phyloP scores from a whole-genome alignment of 2,329 filamentous ascomycete species.

The Xylaria polymorpha region DNA sequence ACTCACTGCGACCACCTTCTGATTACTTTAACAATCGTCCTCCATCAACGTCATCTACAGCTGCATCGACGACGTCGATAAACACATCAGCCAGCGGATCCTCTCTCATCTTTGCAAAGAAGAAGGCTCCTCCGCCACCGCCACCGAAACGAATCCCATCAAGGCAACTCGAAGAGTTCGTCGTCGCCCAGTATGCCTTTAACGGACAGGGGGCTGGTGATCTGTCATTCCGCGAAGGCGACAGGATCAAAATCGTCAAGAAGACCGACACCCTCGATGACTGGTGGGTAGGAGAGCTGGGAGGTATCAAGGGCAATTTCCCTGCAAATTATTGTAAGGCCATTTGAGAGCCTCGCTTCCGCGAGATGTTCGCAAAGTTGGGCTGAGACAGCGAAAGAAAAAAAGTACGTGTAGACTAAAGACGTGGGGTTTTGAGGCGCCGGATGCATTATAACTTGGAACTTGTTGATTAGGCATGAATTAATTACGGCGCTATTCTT shows the following conservation, averaged over 20 bases:
- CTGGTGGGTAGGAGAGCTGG: constrained; percentile 87
- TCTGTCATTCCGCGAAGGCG: constrained; percentile 79
- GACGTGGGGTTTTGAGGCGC: not conserved
- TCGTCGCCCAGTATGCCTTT: constrained; percentile 81
- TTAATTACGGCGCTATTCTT: not conserved
- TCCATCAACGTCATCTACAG: constrained; percentile 45
- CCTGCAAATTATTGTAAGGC: constrained; percentile 83
- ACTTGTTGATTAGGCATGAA: not conserved
- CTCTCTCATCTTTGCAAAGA: constrained; percentile 63
- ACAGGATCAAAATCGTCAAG: constrained; percentile 80
- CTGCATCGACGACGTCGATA: constrained; percentile 45
- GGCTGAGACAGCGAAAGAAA: not conserved
- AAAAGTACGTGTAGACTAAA: not conserved
- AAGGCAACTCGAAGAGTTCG: constrained; percentile 64
- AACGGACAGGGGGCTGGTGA: constrained; percentile 76
- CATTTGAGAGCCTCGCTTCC: constrained; percentile 38
- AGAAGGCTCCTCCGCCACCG: constrained; percentile 81
- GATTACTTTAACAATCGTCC: constrained; percentile 51
- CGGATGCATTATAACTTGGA: not conserved
- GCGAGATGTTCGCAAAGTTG: not conserved
- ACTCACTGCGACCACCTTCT: constrained; percentile 44
- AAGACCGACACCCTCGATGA: constrained; percentile 84
- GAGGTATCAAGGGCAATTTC: constrained; percentile 76
- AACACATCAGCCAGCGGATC: constrained; percentile 42
- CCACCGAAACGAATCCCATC: constrained; percentile 68